Conservation (phyloP, 2,329 filamentous ascomycete genomes). For the Ascochyta koolunga region DNA sequence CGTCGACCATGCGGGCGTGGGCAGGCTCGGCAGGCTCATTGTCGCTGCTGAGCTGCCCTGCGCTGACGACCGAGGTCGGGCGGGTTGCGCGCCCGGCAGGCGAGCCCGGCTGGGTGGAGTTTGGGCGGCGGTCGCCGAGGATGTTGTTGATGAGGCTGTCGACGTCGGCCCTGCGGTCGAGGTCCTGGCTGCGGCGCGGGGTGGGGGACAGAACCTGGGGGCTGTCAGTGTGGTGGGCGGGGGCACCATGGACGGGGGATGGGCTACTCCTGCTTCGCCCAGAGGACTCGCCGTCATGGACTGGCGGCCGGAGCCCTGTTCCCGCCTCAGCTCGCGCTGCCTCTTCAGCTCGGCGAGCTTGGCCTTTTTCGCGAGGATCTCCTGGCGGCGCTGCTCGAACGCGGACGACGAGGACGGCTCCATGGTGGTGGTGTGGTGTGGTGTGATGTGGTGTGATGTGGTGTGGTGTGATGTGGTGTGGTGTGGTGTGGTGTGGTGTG, state of each 20-base stretch:
- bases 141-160: slow-evolving; percentile 85
- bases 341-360: slow-evolving; percentile 96
- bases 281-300: slow-evolving; percentile 65
- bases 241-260: neutral
- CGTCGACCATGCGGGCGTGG: slow-evolving; percentile 41
- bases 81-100: slow-evolving; percentile 66
- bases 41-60: slow-evolving; percentile 78
- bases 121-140: slow-evolving; percentile 76
- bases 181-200: slow-evolving; percentile 68
- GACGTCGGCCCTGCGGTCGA: slow-evolving; percentile 69
- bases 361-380: slow-evolving; percentile 95
- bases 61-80: slow-evolving; percentile 85
- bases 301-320: slow-evolving; percentile 72
- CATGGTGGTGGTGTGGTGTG: slow-evolving; percentile 30
- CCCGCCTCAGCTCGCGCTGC: slow-evolving; percentile 82
- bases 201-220: slow-evolving; percentile 71
- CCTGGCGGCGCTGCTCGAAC: slow-evolving; percentile 85
- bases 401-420: slow-evolving; percentile 65
- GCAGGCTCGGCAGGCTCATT: slow-evolving; percentile 46
- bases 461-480: slow-evolving; percentile 21
- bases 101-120: slow-evolving; percentile 65
- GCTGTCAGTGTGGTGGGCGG: slow-evolving; percentile 8
- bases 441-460: slow-evolving; percentile 12
- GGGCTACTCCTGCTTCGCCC: slow-evolving; percentile 75
- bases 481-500: slow-evolving; percentile 20